These are phyloP conservation scores for Sporisorium exsertum DNA, from an alignment of 1,284 basidiomycete species.

Conservation along the genomic window DNA sequence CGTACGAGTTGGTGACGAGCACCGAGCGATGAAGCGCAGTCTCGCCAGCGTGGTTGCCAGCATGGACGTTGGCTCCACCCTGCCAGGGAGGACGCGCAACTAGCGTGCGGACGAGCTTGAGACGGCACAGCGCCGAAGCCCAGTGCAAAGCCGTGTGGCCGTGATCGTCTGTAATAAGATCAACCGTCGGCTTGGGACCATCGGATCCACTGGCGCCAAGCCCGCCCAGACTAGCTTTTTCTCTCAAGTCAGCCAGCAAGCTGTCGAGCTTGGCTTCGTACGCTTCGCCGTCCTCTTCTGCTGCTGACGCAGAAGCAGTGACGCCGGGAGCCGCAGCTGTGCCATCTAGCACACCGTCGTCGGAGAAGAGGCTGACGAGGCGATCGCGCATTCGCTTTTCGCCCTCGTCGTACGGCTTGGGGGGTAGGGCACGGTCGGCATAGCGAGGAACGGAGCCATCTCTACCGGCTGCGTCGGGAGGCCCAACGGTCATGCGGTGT, in stretches of 20 bases:
- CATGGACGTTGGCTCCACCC: slow-evolving; percentile 64
- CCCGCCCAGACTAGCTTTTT: slow-evolving; percentile 52
- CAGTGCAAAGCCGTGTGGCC: slow-evolving; percentile 95
- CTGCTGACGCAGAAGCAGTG: slow-evolving; percentile 6
- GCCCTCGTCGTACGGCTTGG: slow-evolving; percentile 63
- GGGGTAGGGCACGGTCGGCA: slow-evolving; percentile 61
- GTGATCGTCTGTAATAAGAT: slow-evolving; percentile 81
- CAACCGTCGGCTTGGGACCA: slow-evolving; percentile 76
- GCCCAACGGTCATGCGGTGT: slow-evolving; percentile 44
- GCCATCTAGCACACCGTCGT: slow-evolving; percentile 43
- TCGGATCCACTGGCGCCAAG: slow-evolving; percentile 78
- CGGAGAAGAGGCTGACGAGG: slow-evolving; percentile 63
- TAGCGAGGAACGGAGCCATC: slow-evolving; percentile 58
- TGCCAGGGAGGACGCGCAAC: slow-evolving; percentile 74
- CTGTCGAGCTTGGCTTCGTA: slow-evolving; percentile 40
- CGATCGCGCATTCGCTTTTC: slow-evolving; percentile 63
- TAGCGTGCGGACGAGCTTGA: slow-evolving; percentile 61
- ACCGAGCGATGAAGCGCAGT: slow-evolving; percentile 93
- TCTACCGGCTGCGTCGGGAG: slow-evolving; percentile 46
- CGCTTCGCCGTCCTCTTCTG: slow-evolving; percentile 24
- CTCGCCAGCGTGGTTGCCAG: slow-evolving; percentile 86
- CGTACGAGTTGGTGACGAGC: slow-evolving; percentile 87
- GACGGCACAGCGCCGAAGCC: slow-evolving; percentile 85
- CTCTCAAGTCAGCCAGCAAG: slow-evolving; percentile 48
- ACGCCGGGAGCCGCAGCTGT: slow-evolving; percentile 8